These are phyloP conservation scores for Aegilops umbellulata DNA, from an alignment of 176 grass and related monocot genomes.

Conservation along the genomic window DNA sequence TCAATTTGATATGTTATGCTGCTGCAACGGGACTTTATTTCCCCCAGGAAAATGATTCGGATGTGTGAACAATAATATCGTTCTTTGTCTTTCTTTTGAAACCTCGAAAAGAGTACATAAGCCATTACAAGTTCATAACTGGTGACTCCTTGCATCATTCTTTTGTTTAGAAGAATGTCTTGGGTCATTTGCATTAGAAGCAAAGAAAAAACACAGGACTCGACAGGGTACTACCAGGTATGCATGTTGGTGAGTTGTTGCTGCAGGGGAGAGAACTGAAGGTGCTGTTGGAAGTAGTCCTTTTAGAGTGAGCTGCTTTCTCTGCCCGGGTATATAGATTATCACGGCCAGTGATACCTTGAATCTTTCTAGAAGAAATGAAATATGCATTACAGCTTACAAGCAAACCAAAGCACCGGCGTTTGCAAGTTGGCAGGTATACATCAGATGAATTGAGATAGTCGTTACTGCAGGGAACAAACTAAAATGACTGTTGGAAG, in stretches of 20 bases:
- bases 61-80: neutral
- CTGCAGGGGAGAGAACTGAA: neutral
- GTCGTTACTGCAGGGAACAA: neutral
- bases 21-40: neutral
- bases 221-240: too few relatives aligned
- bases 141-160: neutral
- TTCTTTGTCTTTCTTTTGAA: neutral
- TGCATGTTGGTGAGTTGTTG: too few relatives aligned
- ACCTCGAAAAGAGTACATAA: neutral
- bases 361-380: too few relatives aligned
- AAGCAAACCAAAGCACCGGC: too few relatives aligned
- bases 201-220: neutral
- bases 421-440: neutral
- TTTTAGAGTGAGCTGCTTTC: too few relatives aligned
- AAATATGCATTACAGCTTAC: too few relatives aligned
- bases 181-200: neutral
- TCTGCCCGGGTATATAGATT: too few relatives aligned
- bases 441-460: neutral
- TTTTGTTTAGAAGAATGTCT: neutral
- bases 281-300: too few relatives aligned
- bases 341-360: too few relatives aligned
- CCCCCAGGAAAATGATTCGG: neutral
- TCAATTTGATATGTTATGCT: neutral
- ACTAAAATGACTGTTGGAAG: neutral
- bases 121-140: neutral